Percentiles rank a stretch among this genome's conserved stretches.
Evolutionary conservation across 176 grass and related monocot genomes (phyloP).

Genomic region (Cenchrus purpureus): DNA sequence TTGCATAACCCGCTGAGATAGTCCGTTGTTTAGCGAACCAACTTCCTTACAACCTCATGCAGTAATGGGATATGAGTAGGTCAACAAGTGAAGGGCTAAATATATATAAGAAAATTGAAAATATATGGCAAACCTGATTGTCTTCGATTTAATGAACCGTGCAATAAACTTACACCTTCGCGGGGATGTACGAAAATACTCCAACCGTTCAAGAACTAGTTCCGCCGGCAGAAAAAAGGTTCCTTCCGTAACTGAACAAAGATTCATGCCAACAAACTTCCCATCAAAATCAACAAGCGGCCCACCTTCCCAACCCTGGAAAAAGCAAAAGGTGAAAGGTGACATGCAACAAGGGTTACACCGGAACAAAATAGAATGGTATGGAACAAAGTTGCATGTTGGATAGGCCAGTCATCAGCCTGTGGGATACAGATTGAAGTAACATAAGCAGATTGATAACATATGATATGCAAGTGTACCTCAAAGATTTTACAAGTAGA

Average conservation of each 20-base stretch:
- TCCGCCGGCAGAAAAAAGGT: background rate
- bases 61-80: too few relatives aligned
- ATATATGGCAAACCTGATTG: background rate
- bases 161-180: background rate
- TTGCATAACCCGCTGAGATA: too few relatives aligned
- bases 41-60: too few relatives aligned
- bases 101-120: background rate
- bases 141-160: background rate
- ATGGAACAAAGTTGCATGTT: too few relatives aligned
- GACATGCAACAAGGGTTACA: background rate
- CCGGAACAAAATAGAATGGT: too few relatives aligned
- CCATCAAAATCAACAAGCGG: constrained; percentile 17
- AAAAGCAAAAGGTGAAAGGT: background rate
- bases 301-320: constrained; percentile 7
- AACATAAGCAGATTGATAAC: background rate
- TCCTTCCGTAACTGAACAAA: background rate
- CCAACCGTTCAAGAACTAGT: background rate
- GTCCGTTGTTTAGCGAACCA: too few relatives aligned
- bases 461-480: constrained; percentile 9
- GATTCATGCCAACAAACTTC: constrained; percentile 34
- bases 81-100: too few relatives aligned
- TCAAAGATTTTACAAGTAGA: background rate
- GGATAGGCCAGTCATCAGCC: too few relatives aligned
- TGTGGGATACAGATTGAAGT: background rate
- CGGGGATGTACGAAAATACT: background rate